Conservation (phyloP, 2,329 filamentous ascomycete species). For the Colletotrichum truncatum region DNA sequence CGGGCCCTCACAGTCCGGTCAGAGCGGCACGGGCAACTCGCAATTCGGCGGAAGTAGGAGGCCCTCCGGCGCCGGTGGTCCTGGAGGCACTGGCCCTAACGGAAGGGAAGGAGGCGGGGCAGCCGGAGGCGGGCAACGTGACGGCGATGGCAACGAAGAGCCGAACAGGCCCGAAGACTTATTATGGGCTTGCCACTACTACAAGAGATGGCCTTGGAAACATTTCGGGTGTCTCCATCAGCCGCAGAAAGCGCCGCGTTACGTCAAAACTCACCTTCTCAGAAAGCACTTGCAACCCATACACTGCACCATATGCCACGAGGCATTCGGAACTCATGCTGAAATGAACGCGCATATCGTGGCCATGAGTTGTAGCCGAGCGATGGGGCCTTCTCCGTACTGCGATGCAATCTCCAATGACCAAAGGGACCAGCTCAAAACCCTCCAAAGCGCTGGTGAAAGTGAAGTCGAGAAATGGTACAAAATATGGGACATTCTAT, state of each 20-base stretch:
- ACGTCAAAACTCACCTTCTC: neutral
- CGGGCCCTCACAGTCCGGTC: too few species aligned
- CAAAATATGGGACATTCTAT: conserved; percentile 36
- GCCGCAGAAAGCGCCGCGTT: neutral
- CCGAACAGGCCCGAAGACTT: neutral
- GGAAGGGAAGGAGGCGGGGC: too few species aligned
- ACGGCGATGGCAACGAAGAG: too few species aligned
- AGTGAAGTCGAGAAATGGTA: conserved; percentile 39
- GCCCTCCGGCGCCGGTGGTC: too few species aligned
- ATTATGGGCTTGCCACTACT: neutral
- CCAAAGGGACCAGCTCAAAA: conserved; percentile 29
- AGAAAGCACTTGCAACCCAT: neutral
- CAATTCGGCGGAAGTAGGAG: too few species aligned
- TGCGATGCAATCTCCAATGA: conserved; percentile 37
- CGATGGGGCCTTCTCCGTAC: too few species aligned
- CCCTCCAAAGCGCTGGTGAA: conserved; percentile 20
- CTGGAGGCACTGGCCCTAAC: too few species aligned
- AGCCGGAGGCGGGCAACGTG: too few species aligned
- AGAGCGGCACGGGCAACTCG: too few species aligned
- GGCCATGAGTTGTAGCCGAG: neutral
- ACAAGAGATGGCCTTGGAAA: neutral
- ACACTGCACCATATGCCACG: neutral
- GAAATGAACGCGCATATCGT: neutral
- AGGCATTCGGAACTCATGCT: neutral
- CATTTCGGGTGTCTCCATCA: neutral